A percentile compares a stretch with the other conserved stretches of the same genome.
phyloP scores from a whole-genome alignment of 2,329 filamentous ascomycete species.

The Dothistroma septosporum region DNA sequence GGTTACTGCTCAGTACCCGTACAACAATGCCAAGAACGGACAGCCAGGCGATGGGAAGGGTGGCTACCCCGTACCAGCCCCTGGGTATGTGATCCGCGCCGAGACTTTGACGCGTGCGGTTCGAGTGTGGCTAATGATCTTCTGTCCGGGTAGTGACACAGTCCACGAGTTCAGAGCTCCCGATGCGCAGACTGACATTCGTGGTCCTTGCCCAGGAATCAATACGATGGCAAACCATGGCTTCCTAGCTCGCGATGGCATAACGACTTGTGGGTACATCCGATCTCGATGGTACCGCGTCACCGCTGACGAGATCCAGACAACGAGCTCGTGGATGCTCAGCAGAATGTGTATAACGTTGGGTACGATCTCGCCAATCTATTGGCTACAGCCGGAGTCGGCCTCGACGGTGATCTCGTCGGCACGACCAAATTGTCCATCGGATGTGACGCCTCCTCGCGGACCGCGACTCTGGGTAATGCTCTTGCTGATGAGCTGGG shows the following conservation, averaged over 20 bases:
- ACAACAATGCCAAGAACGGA: slow-evolving; percentile 41
- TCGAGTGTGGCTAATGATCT: too few species aligned
- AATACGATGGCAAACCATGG: slow-evolving; percentile 41
- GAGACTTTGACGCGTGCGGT: too few species aligned
- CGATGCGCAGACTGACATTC: slow-evolving; percentile 35
- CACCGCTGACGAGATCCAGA: slow-evolving; percentile 19
- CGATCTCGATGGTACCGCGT: not conserved
- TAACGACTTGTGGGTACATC: not conserved
- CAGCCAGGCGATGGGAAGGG: slow-evolving; percentile 38
- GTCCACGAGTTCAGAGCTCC: slow-evolving; percentile 37
- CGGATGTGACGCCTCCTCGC: slow-evolving; percentile 40
- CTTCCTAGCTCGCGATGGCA: slow-evolving; percentile 26
- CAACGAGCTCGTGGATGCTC: slow-evolving; percentile 40
- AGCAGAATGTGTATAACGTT: slow-evolving; percentile 44
- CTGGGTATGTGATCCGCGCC: slow-evolving; percentile 10
- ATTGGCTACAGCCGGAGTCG: slow-evolving; percentile 29
- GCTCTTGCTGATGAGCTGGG: slow-evolving; percentile 36
- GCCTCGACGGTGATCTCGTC: slow-evolving; percentile 17
- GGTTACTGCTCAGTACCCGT: slow-evolving; percentile 32
- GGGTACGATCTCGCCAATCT: slow-evolving; percentile 38
- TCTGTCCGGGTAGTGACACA: slow-evolving; percentile 27
- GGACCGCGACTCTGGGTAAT: slow-evolving; percentile 33
- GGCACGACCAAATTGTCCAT: slow-evolving; percentile 39
- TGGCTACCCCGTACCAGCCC: slow-evolving; percentile 42
- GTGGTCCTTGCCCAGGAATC: slow-evolving; percentile 35